Evolutionary conservation across 176 grass and related monocot genomes (phyloP), one percentile per base, ranked within the genome.

Genomic region (Lolium perenne): DNA sequence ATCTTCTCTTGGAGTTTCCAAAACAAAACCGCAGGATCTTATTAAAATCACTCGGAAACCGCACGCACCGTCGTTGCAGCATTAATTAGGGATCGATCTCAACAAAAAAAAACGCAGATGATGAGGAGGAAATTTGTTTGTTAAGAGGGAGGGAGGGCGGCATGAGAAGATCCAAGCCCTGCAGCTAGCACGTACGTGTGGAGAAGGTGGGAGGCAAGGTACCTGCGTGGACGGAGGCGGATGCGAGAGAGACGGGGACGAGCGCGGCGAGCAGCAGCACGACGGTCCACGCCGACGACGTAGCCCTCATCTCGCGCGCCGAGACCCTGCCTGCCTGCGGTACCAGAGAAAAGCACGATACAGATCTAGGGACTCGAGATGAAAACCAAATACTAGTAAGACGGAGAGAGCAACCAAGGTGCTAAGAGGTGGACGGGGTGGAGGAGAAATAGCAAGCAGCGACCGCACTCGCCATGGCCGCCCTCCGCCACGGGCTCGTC

Each of bases 201-300:
- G n/a, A 75, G 8, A 40, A 0, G 23, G 12, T 32, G 7, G 12
- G 20, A 6, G 12, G 5, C 8, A 5, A 0, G 41, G 12, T 67
- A 90, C 89, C 80, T 79, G 84, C 23, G 64, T 29, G 46, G 57
- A 66, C 54, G 88, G 51, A 7, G 35, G 55, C 45, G n/a, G 25
- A 35, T 3, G 25, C 78, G 50, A 54, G 21, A 45, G 64, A 3
- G 38, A 77, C 18, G 56, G 47, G 71, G 74, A 22, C 48, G 48
- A 90, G 80, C 46, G 17, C 43, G 25, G 17, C 70, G 82, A 84
- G 82, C 0, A 90, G 54, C 1, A 87, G 0, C 32, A 35, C 32
- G 56, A 78, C 49, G 2, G 51, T 23, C 65, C 56, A 90, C 38
- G 56, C 74, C 73, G 15, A 15, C 54, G 23, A 53, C 2, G 79